Conservation (phyloP, 1,284 basidiomycete genomes). For the Neonothopanus nambi region DNA sequence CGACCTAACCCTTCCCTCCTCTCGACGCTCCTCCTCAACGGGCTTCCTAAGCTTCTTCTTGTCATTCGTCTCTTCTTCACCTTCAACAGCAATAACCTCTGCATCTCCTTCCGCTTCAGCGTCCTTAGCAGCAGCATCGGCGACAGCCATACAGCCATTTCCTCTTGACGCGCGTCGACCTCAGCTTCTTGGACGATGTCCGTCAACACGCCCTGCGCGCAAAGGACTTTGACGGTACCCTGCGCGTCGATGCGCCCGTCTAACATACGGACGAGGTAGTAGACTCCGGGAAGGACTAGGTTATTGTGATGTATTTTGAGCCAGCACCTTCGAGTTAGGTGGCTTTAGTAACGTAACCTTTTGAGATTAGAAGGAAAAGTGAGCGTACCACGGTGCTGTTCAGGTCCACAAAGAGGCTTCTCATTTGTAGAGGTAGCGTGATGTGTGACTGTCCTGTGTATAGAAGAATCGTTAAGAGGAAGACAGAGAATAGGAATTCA, state of each 20-base stretch:
- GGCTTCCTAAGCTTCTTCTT: slow-evolving; percentile 62
- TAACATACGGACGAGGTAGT: slow-evolving; percentile 74
- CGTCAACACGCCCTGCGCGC: slow-evolving; percentile 57
- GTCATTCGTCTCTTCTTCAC: slow-evolving; percentile 23
- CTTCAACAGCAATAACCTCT: slow-evolving; percentile 18
- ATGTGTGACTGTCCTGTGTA: slow-evolving; percentile 71
- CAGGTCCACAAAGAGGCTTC: slow-evolving; percentile 60
- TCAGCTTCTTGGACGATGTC: slow-evolving; percentile 50
- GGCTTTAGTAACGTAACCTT: slow-evolving; percentile 4
- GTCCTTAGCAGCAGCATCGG: not conserved
- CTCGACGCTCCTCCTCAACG: slow-evolving; percentile 69
- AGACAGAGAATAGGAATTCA: not conserved
- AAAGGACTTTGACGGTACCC: slow-evolving; percentile 62
- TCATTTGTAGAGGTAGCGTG: slow-evolving; percentile 69
- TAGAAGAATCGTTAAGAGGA: too few species aligned
- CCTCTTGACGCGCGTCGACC: slow-evolving; percentile 23
- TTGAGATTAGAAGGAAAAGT: not conserved
- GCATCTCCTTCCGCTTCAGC: not conserved
- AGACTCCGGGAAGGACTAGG: slow-evolving; percentile 65
- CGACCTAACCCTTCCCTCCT: slow-evolving; percentile 78
- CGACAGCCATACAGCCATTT: slow-evolving; percentile 5
- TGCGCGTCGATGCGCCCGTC: slow-evolving; percentile 73
- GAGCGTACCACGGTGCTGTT: slow-evolving; percentile 54
- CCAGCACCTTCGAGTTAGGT: slow-evolving; percentile 46
- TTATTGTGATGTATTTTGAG: slow-evolving; percentile 78